Conservation (phyloP, 2,329 filamentous ascomycete genomes). For the Nakataea oryzae region DNA sequence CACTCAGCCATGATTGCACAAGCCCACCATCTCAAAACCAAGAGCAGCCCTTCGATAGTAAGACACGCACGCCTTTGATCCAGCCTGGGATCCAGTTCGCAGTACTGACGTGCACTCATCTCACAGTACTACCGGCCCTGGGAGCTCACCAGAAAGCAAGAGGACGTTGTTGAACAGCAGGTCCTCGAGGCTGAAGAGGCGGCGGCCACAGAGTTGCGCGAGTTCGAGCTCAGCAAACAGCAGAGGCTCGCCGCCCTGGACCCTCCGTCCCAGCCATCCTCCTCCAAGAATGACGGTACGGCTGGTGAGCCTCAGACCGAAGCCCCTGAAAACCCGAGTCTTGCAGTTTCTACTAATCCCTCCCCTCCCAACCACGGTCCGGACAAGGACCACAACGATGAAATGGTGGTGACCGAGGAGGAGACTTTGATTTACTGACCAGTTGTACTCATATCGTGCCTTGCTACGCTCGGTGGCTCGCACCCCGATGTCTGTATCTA, state of each 20-base stretch:
- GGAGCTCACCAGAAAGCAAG: constrained; percentile 59
- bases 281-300: constrained; percentile 11
- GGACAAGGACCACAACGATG: constrained; percentile 48
- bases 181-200: constrained; percentile 51
- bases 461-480: neutral
- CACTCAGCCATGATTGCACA: constrained; percentile 62
- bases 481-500: neutral
- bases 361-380: constrained; percentile 9
- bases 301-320: constrained; percentile 32
- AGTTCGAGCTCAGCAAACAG: constrained; percentile 44
- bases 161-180: constrained; percentile 61
- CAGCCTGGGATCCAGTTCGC: neutral
- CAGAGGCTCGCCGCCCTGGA: constrained; percentile 27
- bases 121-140: constrained; percentile 76
- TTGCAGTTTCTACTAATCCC: constrained; percentile 22
- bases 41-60: constrained; percentile 63
- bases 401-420: constrained; percentile 75
- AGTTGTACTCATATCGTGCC: no score
- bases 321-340: constrained; percentile 22
- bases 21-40: constrained; percentile 67
- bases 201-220: constrained; percentile 54
- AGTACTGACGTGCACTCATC: neutral
- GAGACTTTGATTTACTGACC: constrained; percentile 81
- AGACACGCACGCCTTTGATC: constrained; percentile 20
- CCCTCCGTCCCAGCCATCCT: constrained; percentile 10